These are phyloP conservation scores for Chaetomium strumarium DNA, from an alignment of 2,329 filamentous ascomycete genomes.

Conservation along the genomic window DNA sequence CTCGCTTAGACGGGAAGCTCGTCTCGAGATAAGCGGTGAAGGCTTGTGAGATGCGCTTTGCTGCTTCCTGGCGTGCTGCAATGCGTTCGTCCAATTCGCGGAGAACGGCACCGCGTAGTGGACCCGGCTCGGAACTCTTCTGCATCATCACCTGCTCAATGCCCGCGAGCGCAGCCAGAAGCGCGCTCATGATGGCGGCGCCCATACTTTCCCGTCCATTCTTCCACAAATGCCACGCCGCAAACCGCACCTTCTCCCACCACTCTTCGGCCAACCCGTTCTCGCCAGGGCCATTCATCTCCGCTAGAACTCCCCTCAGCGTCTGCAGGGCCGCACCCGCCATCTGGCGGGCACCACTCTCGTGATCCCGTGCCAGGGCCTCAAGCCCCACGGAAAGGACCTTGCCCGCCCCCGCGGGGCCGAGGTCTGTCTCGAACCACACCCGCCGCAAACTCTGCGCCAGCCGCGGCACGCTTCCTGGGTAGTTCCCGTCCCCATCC, in stretches of 20 bases:
- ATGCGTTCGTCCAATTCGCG: conserved; percentile 18
- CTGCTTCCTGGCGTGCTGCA: conserved; percentile 22
- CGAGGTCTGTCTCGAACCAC: conserved; percentile 51
- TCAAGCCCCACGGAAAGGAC: conserved; percentile 43
- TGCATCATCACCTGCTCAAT: conserved; percentile 33
- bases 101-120: conserved; percentile 3
- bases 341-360: conserved; percentile 54
- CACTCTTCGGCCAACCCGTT: conserved; percentile 34
- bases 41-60: conserved; percentile 23
- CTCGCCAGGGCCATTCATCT: conserved; percentile 26
- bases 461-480: conserved; percentile 52
- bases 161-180: conserved; percentile 41
- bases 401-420: conserved; percentile 38
- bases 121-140: conserved; percentile 18
- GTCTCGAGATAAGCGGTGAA: conserved; percentile 33
- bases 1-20: conserved; percentile 28
- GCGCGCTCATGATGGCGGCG: conserved; percentile 48
- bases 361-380: conserved; percentile 48
- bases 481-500: conserved; percentile 24
- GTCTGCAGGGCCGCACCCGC: conserved; percentile 47
- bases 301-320: conserved; percentile 41
- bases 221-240: conserved; percentile 59
- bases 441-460: conserved; percentile 53
- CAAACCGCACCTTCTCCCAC: conserved; percentile 51
- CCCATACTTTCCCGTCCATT: conserved; percentile 63